Evolutionary conservation across 495 filamentous ascomycete genomes (phyloP).

Genomic region (Talaromyces nanjingensis): DNA sequence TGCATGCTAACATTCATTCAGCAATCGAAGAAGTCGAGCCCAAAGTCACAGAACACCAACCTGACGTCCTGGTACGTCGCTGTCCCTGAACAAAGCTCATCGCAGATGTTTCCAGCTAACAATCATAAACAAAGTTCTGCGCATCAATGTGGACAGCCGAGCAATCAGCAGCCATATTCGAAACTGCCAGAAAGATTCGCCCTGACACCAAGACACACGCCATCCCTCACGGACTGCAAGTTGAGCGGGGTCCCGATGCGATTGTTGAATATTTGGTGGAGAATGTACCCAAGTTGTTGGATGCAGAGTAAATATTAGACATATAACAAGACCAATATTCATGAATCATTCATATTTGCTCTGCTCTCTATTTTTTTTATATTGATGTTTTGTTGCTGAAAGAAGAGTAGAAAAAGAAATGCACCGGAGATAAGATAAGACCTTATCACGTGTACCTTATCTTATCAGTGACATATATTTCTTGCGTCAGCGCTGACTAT

Average conservation of each 20-base stretch:
- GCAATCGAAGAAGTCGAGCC: conserved; percentile 45
- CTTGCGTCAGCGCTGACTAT: not conserved
- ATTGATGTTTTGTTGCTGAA: not conserved
- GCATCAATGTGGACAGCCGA: conserved; percentile 64
- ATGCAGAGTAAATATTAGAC: conserved; percentile 7
- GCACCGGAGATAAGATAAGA: not conserved
- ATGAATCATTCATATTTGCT: not conserved
- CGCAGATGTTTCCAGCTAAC: not conserved
- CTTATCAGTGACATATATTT: not conserved
- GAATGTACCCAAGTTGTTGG: conserved; percentile 48
- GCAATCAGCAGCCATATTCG: conserved; percentile 46
- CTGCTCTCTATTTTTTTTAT: not conserved
- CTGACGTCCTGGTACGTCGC: conserved; percentile 41
- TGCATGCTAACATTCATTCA: conserved; percentile 9
- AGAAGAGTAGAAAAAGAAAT: not conserved
- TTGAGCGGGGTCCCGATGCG: conserved; percentile 56
- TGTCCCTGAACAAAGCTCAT: not conserved
- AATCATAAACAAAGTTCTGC: conserved; percentile 36
- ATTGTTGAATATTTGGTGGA: conserved; percentile 58
- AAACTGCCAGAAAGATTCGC: conserved; percentile 43
- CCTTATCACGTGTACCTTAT: conserved; percentile 1
- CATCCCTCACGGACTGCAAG: conserved; percentile 57
- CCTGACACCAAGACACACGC: conserved; percentile 52
- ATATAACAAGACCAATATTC: not conserved
- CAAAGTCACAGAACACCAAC: conserved; percentile 41